A percentile compares a stretch with the other conserved stretches of the same genome.
Evolutionary conservation across 805 yeast genomes (phyloP).

Genomic region (Lachancea nothofagi): DNA sequence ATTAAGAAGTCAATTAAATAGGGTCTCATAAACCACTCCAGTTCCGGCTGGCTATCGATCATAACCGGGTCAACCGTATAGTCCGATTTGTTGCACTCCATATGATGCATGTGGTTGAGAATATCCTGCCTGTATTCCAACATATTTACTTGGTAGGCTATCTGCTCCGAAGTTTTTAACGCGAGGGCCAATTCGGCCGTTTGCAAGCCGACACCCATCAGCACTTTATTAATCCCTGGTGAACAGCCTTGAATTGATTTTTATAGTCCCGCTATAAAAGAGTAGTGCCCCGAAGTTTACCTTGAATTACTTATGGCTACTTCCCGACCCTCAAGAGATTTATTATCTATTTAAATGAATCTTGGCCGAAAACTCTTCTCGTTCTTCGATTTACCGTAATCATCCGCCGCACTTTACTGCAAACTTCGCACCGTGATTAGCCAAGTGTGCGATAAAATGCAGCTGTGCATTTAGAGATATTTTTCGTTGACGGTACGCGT

Average conservation of each 20-base stretch:
- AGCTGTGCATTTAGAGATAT: neutral
- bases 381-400: neutral
- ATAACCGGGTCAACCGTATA: slow-evolving; percentile 40
- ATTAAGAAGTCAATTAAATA: slow-evolving; percentile 72
- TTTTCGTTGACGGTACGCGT: slow-evolving; percentile 3
- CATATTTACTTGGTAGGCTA: slow-evolving; percentile 38
- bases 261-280: slow-evolving; percentile 3
- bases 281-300: too few species aligned
- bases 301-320: too few species aligned
- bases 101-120: slow-evolving; percentile 34
- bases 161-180: too few species aligned
- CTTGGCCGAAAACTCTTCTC: neutral
- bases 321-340: neutral
- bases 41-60: slow-evolving; percentile 83
- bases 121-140: slow-evolving; percentile 42
- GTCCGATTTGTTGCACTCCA: slow-evolving; percentile 28
- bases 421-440: too few species aligned
- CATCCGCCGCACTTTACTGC: slow-evolving; percentile 1
- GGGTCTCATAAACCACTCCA: slow-evolving; percentile 73
- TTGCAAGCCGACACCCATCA: too few species aligned
- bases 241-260: too few species aligned
- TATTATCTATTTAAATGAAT: neutral
- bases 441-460: too few species aligned
- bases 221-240: neutral
- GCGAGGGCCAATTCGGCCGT: too few species aligned